Base-by-base conservation (phyloP, 2,329 filamentous ascomycete species). In the Bipolaris gigantea region DNA sequence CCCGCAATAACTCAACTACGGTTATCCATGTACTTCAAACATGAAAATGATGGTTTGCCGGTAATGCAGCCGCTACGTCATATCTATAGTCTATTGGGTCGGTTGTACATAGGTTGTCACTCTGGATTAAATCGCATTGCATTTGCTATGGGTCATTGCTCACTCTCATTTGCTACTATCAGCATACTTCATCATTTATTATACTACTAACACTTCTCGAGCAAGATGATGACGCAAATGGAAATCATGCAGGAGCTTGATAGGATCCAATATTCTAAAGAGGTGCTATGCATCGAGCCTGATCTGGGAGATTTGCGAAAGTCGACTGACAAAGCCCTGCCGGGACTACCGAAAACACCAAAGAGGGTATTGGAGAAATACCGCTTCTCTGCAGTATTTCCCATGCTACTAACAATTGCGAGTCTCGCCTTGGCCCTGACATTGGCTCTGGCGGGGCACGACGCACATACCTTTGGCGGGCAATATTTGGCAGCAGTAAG, bases 401-500 rank as follows among this genome's bases (percentile, higher is more conserved):
- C 60, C 0, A 49, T 65, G 6, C 19, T 53, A 23, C 47, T 62
- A 16, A 54, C 57, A 18, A 47, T 60, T 5, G 51, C 56, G 1
- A 46, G 50, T 16, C 66, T 67, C 39, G 48, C 59, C 4, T 50
- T 68, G 5, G 55, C 48, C 15, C 16, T 69, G 9, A 45, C 66
- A 13, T 51, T 68, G 27, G 27, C 63, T 21, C 16, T 68, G 21
- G 62, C 58, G 13, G 66, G 61, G 11, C 56, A 46, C 21, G 45
- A 55, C 11, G 44, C 48, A 1, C 50, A 53, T 2, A 52, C 36
- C 0, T 59, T 65, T 18, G 57, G 62, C 21, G 49, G 52, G 3
- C 50, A 62, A 34, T 68, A 61, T 47, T 39, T 67, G 32, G 23
- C 67, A 8, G 43, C 61, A 36, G 65, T 68, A 60, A 13, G 64